Base-by-base conservation (phyloP, 179 eudicot genomes). In the Silene coronaria region DNA sequence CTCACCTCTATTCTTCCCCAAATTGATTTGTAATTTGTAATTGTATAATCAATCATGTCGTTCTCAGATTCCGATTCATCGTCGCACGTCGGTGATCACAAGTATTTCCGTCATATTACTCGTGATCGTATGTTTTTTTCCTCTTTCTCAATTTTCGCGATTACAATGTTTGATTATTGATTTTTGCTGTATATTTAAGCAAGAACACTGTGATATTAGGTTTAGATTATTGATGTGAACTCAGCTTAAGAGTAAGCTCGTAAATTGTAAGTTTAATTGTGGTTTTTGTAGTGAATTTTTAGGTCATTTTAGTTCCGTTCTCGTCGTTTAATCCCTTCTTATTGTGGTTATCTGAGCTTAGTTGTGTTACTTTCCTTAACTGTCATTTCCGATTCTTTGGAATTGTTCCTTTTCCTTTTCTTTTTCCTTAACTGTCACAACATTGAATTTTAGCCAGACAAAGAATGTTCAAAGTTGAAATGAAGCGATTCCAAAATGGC, bases 81-180 rank as follows among this genome's bases (percentile, higher is more conserved):
- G 10, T 92, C 92, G 38, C 86, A 88, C 58, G 82, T 67, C 55
- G 80, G 89, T 70, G 97, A 93, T 51, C 80, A 85, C 80, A 93
- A 81, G 81, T 80, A 75, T 79, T 89, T 91, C 80, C 78, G 89
- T 38, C 98, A 93, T 81, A 77, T 88, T 61, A 89, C 91, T 77
- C 98, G 97, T 51, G 91, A 93, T 69, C 93, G 98, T 93, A 71
- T 86, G 92, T 88, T 32, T 71, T 27, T 21, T 8, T 22, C 59
- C 59, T 30, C 27, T 55, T 72, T 30, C 42, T 67, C 24, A 11
- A 17, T 16, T 23, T 59, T 24, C 59, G 22, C 48, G n/a, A 21
- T n/a, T 22, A 11, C 2, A 30, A 36, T 65, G 19, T 16, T 2
- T 45, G 0, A 45, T 45, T 23, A 46, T 1, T 19, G 7, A 68